phyloP scores from a whole-genome alignment of 495 filamentous ascomycete genomes.

The Penicillium coffeae region DNA sequence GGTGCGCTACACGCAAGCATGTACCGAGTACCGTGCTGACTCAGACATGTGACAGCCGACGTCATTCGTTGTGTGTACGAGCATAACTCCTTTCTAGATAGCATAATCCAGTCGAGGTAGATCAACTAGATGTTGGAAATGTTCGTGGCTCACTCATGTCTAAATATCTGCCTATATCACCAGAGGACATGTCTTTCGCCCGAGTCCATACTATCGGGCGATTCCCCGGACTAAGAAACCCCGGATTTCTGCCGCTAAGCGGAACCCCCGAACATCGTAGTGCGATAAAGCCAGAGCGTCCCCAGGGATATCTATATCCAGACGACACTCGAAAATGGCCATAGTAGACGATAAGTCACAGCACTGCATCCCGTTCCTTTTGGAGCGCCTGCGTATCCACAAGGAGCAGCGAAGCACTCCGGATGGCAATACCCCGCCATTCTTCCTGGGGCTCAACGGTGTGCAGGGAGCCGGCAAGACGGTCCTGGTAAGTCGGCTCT shows the following conservation, averaged over 20 bases:
- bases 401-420: slow-evolving; percentile 25
- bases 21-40: slow-evolving; percentile 26
- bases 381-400: slow-evolving; percentile 59
- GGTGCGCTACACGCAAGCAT: too few relatives aligned
- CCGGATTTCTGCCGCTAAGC: slow-evolving; percentile 20
- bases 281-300: slow-evolving; percentile 3
- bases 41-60: slow-evolving; percentile 32
- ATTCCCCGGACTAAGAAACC: slow-evolving; percentile 7
- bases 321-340: slow-evolving; percentile 9
- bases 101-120: too few relatives aligned
- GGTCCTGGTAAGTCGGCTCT: slow-evolving; percentile 58
- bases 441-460: slow-evolving; percentile 60
- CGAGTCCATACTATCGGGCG: neutral
- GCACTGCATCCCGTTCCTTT: slow-evolving; percentile 80
- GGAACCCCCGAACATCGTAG: slow-evolving; percentile 16
- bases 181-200: too few relatives aligned
- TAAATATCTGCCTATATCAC: too few relatives aligned
- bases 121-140: too few relatives aligned
- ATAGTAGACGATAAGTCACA: slow-evolving; percentile 84
- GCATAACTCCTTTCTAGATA: too few relatives aligned
- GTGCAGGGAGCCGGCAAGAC: slow-evolving; percentile 91
- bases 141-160: too few relatives aligned
- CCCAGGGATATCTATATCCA: neutral
- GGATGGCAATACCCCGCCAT: slow-evolving; percentile 44
- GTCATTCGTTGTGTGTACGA: slow-evolving; percentile 21